Conservation (phyloP, 2,329 filamentous ascomycete genomes). For the Arthrobotrys megalospora region DNA sequence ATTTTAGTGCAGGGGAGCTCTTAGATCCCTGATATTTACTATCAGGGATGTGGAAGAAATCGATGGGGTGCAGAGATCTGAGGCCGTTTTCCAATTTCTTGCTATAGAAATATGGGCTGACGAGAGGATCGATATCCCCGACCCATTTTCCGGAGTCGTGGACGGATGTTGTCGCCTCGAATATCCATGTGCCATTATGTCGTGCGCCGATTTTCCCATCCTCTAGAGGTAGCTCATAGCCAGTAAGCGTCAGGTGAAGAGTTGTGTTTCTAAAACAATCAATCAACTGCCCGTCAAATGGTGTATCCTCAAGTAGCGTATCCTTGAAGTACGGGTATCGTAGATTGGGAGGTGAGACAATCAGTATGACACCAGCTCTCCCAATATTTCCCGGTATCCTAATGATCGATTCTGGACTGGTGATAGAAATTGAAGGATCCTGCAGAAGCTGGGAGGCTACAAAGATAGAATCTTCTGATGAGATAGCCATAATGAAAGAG, state of each 20-base stretch:
- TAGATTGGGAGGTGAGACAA: constrained; percentile 9
- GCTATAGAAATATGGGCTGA: not conserved
- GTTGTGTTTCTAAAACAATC: constrained; percentile 39
- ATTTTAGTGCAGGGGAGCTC: not conserved
- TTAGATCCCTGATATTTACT: no score
- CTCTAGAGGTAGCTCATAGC: constrained; percentile 22
- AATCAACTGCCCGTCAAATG: constrained; percentile 7
- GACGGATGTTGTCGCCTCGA: constrained; percentile 39
- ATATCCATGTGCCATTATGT: constrained; percentile 14
- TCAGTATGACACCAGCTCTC: constrained; percentile 16
- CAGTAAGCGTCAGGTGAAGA: constrained; percentile 37
- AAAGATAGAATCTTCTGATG: constrained; percentile 37
- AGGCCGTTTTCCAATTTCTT: no score
- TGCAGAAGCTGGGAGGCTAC: constrained; percentile 18
- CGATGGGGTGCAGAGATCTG: no score
- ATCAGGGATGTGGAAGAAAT: no score
- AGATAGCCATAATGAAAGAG: constrained; percentile 39
- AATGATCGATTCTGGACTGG: not conserved
- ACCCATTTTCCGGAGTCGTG: constrained; percentile 38
- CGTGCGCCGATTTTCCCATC: constrained; percentile 6
- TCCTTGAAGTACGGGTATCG: not conserved
- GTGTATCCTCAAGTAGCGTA: constrained; percentile 20
- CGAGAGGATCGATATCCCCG: constrained; percentile 27
- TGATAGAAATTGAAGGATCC: constrained; percentile 7
- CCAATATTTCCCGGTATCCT: constrained; percentile 43